These are phyloP conservation scores for Pulicaria dysenterica DNA, from an alignment of 129 eudicot species.

Conservation along the genomic window DNA sequence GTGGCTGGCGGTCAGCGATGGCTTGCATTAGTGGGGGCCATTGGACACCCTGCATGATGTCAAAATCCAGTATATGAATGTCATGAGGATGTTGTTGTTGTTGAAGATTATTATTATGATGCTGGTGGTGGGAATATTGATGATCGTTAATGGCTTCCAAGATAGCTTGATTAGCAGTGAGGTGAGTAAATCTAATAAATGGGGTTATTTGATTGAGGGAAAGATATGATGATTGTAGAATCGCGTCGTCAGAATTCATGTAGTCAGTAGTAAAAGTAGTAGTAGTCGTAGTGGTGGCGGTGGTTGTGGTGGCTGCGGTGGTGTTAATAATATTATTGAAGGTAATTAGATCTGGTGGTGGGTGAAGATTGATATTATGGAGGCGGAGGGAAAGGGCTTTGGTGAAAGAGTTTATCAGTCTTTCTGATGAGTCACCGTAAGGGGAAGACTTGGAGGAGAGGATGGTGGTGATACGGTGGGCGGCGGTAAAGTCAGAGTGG, in stretches of 20 bases:
- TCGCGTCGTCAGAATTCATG: slow-evolving; percentile 17
- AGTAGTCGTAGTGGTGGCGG: neutral
- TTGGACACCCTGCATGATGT: slow-evolving; percentile 91
- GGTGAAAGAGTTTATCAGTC: slow-evolving; percentile 58
- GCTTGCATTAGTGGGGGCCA: slow-evolving; percentile 98
- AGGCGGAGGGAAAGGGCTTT: slow-evolving; percentile 64
- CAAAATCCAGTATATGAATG: slow-evolving; percentile 79
- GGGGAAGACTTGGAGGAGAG: slow-evolving; percentile 58
- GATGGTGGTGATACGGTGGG: slow-evolving; percentile 62
- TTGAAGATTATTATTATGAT: neutral
- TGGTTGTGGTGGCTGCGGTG: neutral
- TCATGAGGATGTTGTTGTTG: slow-evolving; percentile 21
- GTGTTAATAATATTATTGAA: neutral
- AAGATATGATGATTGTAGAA: slow-evolving; percentile 59
- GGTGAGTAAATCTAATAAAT: slow-evolving; percentile 70
- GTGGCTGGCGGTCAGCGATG: slow-evolving; percentile 52
- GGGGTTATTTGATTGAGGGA: slow-evolving; percentile 83
- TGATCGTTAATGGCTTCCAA: slow-evolving; percentile 53
- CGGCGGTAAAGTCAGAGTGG: slow-evolving; percentile 65
- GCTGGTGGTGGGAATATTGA: too few species aligned
- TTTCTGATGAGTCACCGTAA: slow-evolving; percentile 74
- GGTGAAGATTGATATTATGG: slow-evolving; percentile 20
- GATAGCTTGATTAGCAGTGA: slow-evolving; percentile 97
- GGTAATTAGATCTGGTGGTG: neutral
- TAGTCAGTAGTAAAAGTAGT: neutral